Evolutionary conservation across 306 rosid species (phyloP).

Genomic region (Cicer judaicum): DNA sequence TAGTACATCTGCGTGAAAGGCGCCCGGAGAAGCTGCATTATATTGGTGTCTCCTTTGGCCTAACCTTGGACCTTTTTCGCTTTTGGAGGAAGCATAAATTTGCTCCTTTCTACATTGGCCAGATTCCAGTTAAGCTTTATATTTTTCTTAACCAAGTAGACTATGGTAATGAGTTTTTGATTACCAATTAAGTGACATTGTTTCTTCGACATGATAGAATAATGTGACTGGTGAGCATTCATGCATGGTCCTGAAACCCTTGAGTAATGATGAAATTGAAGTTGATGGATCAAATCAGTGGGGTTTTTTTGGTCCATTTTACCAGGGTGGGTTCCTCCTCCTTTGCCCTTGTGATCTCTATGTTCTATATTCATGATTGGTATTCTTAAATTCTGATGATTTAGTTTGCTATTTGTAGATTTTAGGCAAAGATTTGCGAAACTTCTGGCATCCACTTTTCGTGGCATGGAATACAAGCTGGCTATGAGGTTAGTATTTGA

Average conservation of each 20-base stretch:
- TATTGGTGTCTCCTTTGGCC: slow-evolving; percentile 95
- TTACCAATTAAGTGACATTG: slow-evolving; percentile 19
- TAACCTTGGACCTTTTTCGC: slow-evolving; percentile 84
- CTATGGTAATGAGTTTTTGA: slow-evolving; percentile 5
- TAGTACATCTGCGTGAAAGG: slow-evolving; percentile 85
- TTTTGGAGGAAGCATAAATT: slow-evolving; percentile 94
- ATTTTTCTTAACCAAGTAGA: slow-evolving; percentile 25
- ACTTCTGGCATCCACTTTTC: slow-evolving; percentile 70
- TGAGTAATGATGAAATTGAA: slow-evolving; percentile 89
- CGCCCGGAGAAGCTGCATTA: slow-evolving; percentile 92
- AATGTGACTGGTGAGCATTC: slow-evolving; percentile 92
- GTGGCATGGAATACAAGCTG: slow-evolving; percentile 76
- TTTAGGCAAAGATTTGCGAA: slow-evolving; percentile 77
- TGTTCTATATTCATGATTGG: slow-evolving; percentile 15
- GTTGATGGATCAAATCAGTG: slow-evolving; percentile 60
- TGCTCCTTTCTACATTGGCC: slow-evolving; percentile 92
- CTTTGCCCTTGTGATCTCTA: slow-evolving; percentile 31
- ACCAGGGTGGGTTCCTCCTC: slow-evolving; percentile 61
- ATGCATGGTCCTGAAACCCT: slow-evolving; percentile 84
- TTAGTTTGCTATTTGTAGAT: slow-evolving; percentile 53
- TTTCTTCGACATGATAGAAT: slow-evolving; percentile 57
- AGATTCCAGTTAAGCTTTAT: slow-evolving; percentile 87
- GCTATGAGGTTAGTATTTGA: slow-evolving; percentile 77
- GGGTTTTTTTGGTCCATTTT: slow-evolving; percentile 80
- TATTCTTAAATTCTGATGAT: slow-evolving; percentile 39